These are phyloP conservation scores for Scolecobasidium constrictum DNA, from an alignment of 2,329 filamentous ascomycete genomes.

Conservation along the genomic window DNA sequence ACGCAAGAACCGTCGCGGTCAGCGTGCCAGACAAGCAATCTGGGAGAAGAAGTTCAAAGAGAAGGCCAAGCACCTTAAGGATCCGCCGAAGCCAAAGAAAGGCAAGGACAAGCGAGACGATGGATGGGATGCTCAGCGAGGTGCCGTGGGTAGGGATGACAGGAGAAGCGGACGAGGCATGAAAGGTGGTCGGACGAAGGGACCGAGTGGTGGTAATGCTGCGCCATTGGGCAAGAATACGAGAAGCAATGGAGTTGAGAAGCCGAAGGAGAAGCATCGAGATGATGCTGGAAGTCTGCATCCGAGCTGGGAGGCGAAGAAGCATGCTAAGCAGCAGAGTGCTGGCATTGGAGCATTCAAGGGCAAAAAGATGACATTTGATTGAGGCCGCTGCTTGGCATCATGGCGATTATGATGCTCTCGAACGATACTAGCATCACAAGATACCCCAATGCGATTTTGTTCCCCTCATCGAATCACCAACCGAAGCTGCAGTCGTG, in stretches of 20 bases:
- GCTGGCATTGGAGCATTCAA: conserved; percentile 35
- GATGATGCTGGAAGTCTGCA: conserved; percentile 46
- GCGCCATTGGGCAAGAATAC: background rate
- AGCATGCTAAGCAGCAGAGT: conserved; percentile 46
- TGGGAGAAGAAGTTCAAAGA: conserved; percentile 72
- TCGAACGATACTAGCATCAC: too few relatives aligned
- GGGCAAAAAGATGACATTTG: conserved; percentile 54
- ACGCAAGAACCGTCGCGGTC: conserved; percentile 65
- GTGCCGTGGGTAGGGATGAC: conserved; percentile 30
- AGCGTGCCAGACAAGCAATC: conserved; percentile 66
- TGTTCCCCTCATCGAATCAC: too few relatives aligned
- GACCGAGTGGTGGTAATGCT: conserved; percentile 2
- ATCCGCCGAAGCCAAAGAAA: conserved; percentile 22
- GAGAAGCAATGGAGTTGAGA: conserved; percentile 4
- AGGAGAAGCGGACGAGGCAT: background rate
- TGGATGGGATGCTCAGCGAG: conserved; percentile 49
- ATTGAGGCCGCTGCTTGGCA: too few relatives aligned
- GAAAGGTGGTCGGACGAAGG: background rate
- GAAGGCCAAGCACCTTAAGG: conserved; percentile 54
- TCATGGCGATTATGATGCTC: too few relatives aligned
- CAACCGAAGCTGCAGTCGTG: too few relatives aligned
- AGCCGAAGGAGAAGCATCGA: conserved; percentile 14
- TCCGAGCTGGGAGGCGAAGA: conserved; percentile 55
- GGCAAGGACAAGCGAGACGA: conserved; percentile 28
- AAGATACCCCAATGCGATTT: too few relatives aligned